Base-by-base conservation (phyloP, 192 early-diverging fungal species). In the Physocladia obscura region DNA sequence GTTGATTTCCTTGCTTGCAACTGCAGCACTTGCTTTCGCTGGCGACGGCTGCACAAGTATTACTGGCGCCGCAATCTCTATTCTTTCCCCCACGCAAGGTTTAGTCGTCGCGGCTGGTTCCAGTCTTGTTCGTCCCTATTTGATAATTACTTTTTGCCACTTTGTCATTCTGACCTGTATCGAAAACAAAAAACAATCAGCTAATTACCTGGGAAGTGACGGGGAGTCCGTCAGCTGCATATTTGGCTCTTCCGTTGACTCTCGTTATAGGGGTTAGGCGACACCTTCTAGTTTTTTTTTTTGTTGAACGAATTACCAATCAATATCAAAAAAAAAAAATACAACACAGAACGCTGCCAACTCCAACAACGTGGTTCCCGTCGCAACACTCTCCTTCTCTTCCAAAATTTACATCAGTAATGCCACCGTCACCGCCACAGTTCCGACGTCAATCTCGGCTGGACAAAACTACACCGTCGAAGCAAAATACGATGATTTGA, bases 391-490 rank as follows among this genome's bases (percentile, higher is more conserved):
- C 24, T 40, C 59, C 3, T 19, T 47, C 26, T 24, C 59, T 24
- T 3, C 38, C 11, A 44, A 37, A 34, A 24, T 44, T 24, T 35
- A 26, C n/a, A 62, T 62, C 27, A 3, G 6, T n/a, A 35, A 26
- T 62, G 37, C 21, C 4, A 5, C 24, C 3, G 59, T 26, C 36
- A 62, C 2, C 5, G 59, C 6, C 11, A 62, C 59, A 35, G 40
- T 62, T 40, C 59, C 59, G 8, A 3, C 40, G 11, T 13, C 4
- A 3, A 19, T 40, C 13, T 3, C 38, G 3, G 36, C 59, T 62
- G 38, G 11, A 8, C 4, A n/a, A 35, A 62, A 62, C 59, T 62
- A 62, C 59, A 62, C 59, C 24, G n/a, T 62, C 19, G 59, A 62
- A 40, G 59, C 59, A 3, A 4, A 62, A 26, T 62, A 40, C 27